Conservation (phyloP, 768 basidiomycete species). For the Lentinula sp. region DNA sequence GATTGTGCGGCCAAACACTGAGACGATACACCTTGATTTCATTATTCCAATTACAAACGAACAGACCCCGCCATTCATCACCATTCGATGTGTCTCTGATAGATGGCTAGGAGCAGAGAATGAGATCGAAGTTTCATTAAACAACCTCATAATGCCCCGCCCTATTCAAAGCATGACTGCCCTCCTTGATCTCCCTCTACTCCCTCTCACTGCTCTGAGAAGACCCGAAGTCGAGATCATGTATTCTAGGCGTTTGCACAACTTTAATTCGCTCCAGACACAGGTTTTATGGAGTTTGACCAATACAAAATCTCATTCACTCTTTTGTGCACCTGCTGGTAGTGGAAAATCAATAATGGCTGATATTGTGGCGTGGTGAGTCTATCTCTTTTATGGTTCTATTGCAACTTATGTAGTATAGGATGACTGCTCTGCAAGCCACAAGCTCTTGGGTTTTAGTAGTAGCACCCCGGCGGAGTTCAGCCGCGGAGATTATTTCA, state of each 20-base stretch:
- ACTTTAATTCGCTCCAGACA: slow-evolving; percentile 83
- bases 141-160: slow-evolving; percentile 71
- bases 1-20: slow-evolving; percentile 62
- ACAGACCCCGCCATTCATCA: slow-evolving; percentile 56
- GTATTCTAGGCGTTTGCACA: slow-evolving; percentile 39
- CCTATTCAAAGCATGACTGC: slow-evolving; percentile 51
- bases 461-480: slow-evolving; percentile 52
- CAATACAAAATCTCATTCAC: slow-evolving; percentile 57
- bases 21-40: slow-evolving; percentile 63
- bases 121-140: slow-evolving; percentile 56
- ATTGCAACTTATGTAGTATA: slow-evolving; percentile 19
- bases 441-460: slow-evolving; percentile 54
- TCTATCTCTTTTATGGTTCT: slow-evolving; percentile 9
- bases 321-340: slow-evolving; percentile 75
- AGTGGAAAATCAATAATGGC: slow-evolving; percentile 78
- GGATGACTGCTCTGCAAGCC: slow-evolving; percentile 45
- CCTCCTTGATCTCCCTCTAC: slow-evolving; percentile 69
- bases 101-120: slow-evolving; percentile 92
- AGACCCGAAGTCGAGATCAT: slow-evolving; percentile 38
- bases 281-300: slow-evolving; percentile 82
- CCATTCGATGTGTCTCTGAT: slow-evolving; percentile 80
- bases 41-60: slow-evolving; percentile 66
- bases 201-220: slow-evolving; percentile 50
- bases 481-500: slow-evolving; percentile 49
- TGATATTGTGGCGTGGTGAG: slow-evolving; percentile 70